Conservation (phyloP, 176 grass and related monocot genomes). For the Carex pumila region DNA sequence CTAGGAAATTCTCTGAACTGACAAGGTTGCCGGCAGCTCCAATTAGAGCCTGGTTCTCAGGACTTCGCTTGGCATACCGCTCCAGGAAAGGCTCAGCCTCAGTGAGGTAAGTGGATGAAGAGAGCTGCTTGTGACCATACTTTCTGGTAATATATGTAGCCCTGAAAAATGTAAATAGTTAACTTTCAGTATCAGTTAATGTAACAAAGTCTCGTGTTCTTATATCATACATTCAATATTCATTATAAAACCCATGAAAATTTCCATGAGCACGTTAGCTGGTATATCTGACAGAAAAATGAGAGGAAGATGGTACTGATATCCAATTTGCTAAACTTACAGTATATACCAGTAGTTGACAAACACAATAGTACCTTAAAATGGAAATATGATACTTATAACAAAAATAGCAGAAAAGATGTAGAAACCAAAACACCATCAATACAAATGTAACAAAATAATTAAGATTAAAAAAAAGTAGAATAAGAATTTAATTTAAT, state of each 20-base stretch:
- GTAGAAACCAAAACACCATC: not conserved
- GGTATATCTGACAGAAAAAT: not conserved
- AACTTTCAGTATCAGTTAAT: conserved; percentile 10
- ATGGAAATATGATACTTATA: not conserved
- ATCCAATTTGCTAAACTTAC: not conserved
- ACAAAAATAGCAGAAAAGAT: not conserved
- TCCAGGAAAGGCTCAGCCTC: conserved; percentile 98
- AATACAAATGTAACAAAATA: not conserved
- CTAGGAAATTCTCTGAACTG: conserved; percentile 80
- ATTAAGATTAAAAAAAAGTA: conserved; percentile 8
- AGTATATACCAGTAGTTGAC: not conserved
- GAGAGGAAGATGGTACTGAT: not conserved
- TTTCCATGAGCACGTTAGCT: not conserved
- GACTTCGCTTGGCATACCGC: conserved; percentile 74
- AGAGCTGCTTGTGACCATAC: conserved; percentile 63
- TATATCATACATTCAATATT: not conserved
- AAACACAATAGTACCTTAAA: not conserved
- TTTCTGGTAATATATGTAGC: conserved; percentile 77
- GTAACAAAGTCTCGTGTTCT: not conserved
- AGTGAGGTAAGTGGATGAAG: conserved; percentile 67
- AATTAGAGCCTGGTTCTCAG: conserved; percentile 74
- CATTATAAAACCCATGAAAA: not conserved
- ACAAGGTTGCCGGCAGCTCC: conserved; percentile 82
- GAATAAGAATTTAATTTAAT: not conserved
- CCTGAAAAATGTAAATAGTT: conserved; percentile 40